These are phyloP conservation scores for Lecanosticta acicola DNA, from an alignment of 2,329 filamentous ascomycete species.

Conservation along the genomic window DNA sequence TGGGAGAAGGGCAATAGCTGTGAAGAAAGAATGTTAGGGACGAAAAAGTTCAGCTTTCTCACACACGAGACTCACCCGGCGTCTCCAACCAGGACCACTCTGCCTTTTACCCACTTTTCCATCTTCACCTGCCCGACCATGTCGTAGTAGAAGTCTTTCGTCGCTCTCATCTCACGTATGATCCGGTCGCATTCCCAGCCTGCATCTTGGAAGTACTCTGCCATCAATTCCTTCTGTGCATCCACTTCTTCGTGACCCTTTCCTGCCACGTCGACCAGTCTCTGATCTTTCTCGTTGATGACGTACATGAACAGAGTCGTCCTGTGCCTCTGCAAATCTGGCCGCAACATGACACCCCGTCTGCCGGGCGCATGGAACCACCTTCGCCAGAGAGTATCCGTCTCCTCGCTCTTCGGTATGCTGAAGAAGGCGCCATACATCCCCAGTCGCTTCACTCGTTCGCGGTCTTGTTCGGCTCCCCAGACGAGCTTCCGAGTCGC, in stretches of 20 bases:
- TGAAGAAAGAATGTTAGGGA: background rate
- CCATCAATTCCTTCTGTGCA: slow-evolving; percentile 26
- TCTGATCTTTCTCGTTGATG: slow-evolving; percentile 20
- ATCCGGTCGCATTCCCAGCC: slow-evolving; percentile 28
- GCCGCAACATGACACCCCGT: slow-evolving; percentile 29
- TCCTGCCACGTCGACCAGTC: slow-evolving; percentile 15
- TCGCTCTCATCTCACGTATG: slow-evolving; percentile 23
- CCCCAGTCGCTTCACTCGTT: slow-evolving; percentile 17
- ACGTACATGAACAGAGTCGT: slow-evolving; percentile 26
- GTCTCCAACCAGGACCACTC: slow-evolving; percentile 30
- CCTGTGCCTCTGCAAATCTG: slow-evolving; percentile 17
- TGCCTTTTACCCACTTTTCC: slow-evolving; percentile 26
- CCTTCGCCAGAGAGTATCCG: slow-evolving; percentile 27
- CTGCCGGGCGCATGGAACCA: slow-evolving; percentile 30
- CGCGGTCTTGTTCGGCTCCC: slow-evolving; percentile 19
- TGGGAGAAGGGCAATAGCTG: slow-evolving; percentile 28
- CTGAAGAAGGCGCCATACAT: slow-evolving; percentile 32
- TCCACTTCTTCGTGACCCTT: slow-evolving; percentile 14
- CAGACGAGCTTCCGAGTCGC: slow-evolving; percentile 26
- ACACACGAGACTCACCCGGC: slow-evolving; percentile 18
- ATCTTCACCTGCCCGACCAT: slow-evolving; percentile 30
- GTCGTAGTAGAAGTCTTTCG: slow-evolving; percentile 33
- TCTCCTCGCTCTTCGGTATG: slow-evolving; percentile 18
- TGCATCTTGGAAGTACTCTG: slow-evolving; percentile 23
- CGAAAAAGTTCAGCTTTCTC: too few species aligned